Evolutionary conservation across 257 asterid genomes (phyloP).

Genomic region (Solanum clarkiae): DNA sequence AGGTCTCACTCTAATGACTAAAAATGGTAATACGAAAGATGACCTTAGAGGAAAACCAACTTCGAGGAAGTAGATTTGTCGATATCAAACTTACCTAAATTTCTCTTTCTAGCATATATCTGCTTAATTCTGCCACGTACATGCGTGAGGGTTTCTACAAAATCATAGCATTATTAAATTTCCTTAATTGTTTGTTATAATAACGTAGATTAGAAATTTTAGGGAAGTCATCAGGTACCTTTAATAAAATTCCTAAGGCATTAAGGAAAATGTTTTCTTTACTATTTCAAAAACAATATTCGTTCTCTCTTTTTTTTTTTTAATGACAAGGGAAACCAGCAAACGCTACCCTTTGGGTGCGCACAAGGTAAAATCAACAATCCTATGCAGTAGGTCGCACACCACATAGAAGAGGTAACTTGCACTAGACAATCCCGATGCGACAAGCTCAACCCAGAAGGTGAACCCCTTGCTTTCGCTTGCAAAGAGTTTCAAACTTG

Average conservation of each 20-base stretch:
- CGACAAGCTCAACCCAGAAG: too few species aligned
- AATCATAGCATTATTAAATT: not conserved
- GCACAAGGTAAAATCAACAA: too few species aligned
- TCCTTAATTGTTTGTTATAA: not conserved
- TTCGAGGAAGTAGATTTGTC: not conserved
- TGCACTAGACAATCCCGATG: too few species aligned
- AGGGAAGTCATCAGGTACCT: not conserved
- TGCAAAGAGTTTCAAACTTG: too few species aligned
- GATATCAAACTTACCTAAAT: slow-evolving; percentile 11
- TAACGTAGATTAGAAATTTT: not conserved
- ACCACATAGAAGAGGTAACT: too few species aligned
- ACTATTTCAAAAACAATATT: not conserved
- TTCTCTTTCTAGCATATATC: not conserved
- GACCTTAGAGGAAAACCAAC: not conserved
- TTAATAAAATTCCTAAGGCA: not conserved
- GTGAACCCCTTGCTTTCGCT: too few species aligned
- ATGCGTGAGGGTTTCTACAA: not conserved
- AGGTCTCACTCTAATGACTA: not conserved
- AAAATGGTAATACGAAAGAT: not conserved
- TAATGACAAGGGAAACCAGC: too few species aligned
- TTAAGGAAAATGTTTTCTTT: not conserved
- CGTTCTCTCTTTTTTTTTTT: not conserved
- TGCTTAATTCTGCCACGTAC: not conserved
- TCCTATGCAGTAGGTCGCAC: too few species aligned
- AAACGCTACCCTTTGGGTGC: too few species aligned